Base-by-base conservation (phyloP, 1,284 basidiomycete species). In the Boletellus deceptivus region DNA sequence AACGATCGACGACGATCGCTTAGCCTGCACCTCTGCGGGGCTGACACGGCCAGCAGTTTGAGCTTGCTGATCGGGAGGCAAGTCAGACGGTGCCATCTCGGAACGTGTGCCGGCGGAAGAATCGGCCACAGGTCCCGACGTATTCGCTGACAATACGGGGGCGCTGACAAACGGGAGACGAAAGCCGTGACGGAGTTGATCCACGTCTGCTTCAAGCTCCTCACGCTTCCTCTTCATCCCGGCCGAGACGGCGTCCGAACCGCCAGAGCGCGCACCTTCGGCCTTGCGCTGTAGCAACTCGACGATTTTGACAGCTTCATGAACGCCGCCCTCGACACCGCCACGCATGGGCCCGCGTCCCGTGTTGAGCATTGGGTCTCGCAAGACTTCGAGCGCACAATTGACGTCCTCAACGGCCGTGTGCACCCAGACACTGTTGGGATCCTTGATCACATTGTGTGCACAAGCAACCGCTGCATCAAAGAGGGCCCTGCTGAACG, bases 391-490 rank as follows among this genome's bases (percentile, higher is more conserved):
- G 27, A 84, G 61, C 2, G 79, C 82, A n/a, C 66, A 61, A 13
- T 59, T 59, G 13, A 83, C 70, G 57, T 79, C 77, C 42, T 79
- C 76, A 57, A 79, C 59, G 36, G 82, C 77, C 16, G 73, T 71
- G 6, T 64, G 65, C 1, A 75, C 77, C 55, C 75, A 74, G 36
- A 81, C 67, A 31, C 72, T 72, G 17, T 59, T 64, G 4, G 80
- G 78, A 43, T 79, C 74, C 49, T 74, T 77, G 51, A 84, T 73
- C 43, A 77, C 77, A 11, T 78, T 75, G 58, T 84, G 79, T 5
- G 80, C 80, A 55, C 80, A 82, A 13, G 83, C 74, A 14, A 85
- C 75, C 2, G 80, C 75, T 0, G 86, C 80, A 54, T 84, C 82
- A 59, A 85, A 80, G 25, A 89, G 63, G 16, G 77, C 72, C 52